Percentiles rank a stretch among this genome's conserved stretches.
Conservation (phyloP, 1,139 yeast genomes). For the Zygosaccharomyces pseudobailii region DNA sequence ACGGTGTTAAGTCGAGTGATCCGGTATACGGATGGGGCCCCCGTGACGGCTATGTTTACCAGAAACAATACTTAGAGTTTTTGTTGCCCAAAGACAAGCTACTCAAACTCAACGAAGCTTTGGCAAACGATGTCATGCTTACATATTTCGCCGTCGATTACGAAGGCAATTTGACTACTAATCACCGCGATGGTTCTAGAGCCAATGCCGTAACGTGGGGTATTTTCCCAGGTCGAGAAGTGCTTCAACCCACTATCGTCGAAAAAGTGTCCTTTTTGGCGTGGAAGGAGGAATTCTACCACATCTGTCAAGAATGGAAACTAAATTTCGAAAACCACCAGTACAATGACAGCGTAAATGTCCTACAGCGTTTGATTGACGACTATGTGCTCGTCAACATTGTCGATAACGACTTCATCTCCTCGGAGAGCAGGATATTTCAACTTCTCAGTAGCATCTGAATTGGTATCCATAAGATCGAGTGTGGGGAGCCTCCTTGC, state of each 20-base stretch:
- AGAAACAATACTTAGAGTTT: slow-evolving; percentile 86
- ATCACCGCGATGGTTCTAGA: slow-evolving; percentile 63
- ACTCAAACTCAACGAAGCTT: slow-evolving; percentile 36
- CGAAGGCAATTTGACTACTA: slow-evolving; percentile 49
- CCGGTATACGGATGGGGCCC: slow-evolving; percentile 95
- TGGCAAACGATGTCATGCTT: slow-evolving; percentile 45
- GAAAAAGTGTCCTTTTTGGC: slow-evolving; percentile 84
- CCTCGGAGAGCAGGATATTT: slow-evolving; percentile 37
- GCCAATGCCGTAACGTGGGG: slow-evolving; percentile 99
- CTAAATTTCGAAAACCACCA: slow-evolving; percentile 44
- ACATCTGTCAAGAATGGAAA: slow-evolving; percentile 79
- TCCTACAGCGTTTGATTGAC: slow-evolving; percentile 50
- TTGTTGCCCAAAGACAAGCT: slow-evolving; percentile 56
- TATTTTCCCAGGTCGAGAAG: slow-evolving; percentile 87
- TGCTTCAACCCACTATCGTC: slow-evolving; percentile 89
- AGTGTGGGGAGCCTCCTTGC: background rate
- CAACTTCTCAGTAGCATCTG: slow-evolving; percentile 23
- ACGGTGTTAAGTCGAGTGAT: slow-evolving; percentile 71
- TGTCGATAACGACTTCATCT: slow-evolving; percentile 78
- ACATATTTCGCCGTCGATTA: slow-evolving; percentile 78
- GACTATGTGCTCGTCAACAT: slow-evolving; percentile 76
- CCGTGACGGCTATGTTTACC: slow-evolving; percentile 82
- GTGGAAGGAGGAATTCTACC: slow-evolving; percentile 94
- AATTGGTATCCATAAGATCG: background rate
- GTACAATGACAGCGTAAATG: slow-evolving; percentile 32